Evolutionary conservation across 225 moss, liverwort and hornwort species (phyloP).

Genomic region (Asterella californica): DNA sequence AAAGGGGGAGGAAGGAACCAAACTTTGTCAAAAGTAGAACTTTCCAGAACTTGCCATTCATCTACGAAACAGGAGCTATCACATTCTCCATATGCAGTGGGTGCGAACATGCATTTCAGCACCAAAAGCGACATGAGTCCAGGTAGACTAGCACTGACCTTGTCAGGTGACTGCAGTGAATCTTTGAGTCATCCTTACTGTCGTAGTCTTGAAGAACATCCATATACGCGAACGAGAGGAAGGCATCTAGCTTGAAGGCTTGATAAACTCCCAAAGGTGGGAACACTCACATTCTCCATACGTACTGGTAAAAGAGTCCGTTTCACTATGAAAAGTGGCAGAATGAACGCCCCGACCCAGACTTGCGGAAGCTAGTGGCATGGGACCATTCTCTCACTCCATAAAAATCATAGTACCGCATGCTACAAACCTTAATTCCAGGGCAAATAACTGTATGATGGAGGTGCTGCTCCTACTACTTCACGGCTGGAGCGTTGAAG

Average conservation of each 20-base stretch:
- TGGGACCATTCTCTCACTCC: background rate
- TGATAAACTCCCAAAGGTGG: background rate
- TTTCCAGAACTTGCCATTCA: background rate
- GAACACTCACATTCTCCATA: background rate
- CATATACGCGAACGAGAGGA: background rate
- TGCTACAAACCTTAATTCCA: background rate
- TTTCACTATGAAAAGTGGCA: background rate
- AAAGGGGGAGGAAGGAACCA: background rate
- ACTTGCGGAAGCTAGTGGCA: background rate
- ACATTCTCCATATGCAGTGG: background rate
- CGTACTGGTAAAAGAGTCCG: background rate
- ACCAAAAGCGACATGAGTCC: background rate
- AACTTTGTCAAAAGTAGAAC: background rate
- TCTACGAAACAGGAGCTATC: background rate
- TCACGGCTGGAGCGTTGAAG: background rate
- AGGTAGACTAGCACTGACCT: background rate
- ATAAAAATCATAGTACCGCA: too few species aligned
- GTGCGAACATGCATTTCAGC: background rate
- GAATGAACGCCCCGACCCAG: background rate
- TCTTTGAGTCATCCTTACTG: background rate
- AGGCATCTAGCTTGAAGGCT: background rate
- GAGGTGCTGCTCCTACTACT: background rate
- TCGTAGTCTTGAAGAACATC: background rate
- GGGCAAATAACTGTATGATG: constrained; percentile 1
- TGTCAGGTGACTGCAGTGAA: background rate